Base-by-base conservation (phyloP, 441 rosid species). In the Euphorbia schlechtendalii region DNA sequence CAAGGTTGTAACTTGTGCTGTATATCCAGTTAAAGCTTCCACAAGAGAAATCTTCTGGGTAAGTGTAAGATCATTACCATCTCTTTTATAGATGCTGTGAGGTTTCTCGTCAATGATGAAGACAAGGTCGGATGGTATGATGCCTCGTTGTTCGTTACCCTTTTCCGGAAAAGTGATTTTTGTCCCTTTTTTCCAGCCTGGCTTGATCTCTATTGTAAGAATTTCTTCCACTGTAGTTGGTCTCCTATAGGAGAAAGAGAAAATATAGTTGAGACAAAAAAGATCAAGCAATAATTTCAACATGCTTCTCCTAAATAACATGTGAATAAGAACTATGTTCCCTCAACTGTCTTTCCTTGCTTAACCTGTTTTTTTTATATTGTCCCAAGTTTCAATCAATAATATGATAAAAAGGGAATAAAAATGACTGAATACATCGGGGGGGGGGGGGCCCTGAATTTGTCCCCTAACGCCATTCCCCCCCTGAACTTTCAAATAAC, bases 131-230 rank as follows among this genome's bases (percentile, higher is more conserved):
- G 92, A 76, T 10, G 95, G 89, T 70, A 83, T 73, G 60, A 81
- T 61, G n/a, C 86, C 87, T 1, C 83, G 80, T 25, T 77, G 86
- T 65, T 84, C 90, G 59, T 86, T 84, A 38, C 96, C 92, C 73
- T 86, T 88, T 55, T 77, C 83, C 0, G 80, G 82, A 65, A 84
- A 88, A 2, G 90, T 88, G 54, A 86, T 78, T 74, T 84, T 88
- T 8, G 88, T 86, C 38, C 95, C 95, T 73, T 84, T 88, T 67
- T 86, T 88, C 89, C 92, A 84, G 32, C 95, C 95, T 3, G 88
- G 92, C 80, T 80, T 86, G 70, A 86, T 74, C 77, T 83, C 88
- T 21, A 88, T 82, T 13, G 88, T 70, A 21, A 88, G 83, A 63
- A 84, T 84, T 78, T 86, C 92, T 59, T 86, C 88, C 15, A 77